These are phyloP conservation scores for Tetrahymena malaccensis DNA, from an alignment of 73 alveolate species.

Conservation along the genomic window DNA sequence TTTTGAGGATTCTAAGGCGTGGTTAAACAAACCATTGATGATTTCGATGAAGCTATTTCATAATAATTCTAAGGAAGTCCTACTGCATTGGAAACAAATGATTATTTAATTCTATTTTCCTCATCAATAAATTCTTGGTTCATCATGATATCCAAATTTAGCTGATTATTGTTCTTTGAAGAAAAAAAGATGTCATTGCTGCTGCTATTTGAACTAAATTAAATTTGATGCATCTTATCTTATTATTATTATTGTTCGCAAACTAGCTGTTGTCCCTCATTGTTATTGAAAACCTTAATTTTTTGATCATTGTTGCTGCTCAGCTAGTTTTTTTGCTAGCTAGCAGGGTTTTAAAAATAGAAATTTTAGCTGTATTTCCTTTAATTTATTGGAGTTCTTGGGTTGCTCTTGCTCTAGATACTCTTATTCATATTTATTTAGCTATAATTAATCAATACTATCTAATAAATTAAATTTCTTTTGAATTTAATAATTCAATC, in stretches of 20 bases:
- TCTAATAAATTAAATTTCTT: background rate
- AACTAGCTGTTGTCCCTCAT: background rate
- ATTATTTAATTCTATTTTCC: background rate
- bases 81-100: background rate
- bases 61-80: background rate
- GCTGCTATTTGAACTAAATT: background rate
- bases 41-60: background rate
- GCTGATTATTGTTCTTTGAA: background rate
- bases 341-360: background rate
- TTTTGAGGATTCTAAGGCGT: background rate
- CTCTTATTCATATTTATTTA: background rate
- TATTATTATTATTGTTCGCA: background rate
- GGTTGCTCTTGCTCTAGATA: background rate
- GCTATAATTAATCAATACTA: background rate
- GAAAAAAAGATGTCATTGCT: background rate
- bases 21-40: background rate
- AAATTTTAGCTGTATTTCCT: background rate
- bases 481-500: background rate
- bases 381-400: background rate
- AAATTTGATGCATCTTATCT: background rate
- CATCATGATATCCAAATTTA: background rate
- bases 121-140: background rate
- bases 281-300: background rate
- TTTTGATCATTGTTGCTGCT: background rate
- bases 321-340: background rate